A percentile compares a stretch with the other conserved stretches of the same genome.
Conservation (phyloP, 306 rosid species). For the Cicer chorassanicum region DNA sequence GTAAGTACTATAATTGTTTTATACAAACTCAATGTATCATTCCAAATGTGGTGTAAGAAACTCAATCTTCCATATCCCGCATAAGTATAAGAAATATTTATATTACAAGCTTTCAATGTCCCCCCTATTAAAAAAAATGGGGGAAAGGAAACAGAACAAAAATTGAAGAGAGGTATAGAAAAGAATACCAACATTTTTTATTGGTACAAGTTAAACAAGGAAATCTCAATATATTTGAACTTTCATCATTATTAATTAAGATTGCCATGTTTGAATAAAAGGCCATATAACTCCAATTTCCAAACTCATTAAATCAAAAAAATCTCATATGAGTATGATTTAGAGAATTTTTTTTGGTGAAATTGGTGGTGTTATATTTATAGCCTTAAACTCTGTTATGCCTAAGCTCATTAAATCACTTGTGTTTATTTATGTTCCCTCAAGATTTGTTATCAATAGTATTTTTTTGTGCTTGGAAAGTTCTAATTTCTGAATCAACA, state of each 20-base stretch:
- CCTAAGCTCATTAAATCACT: slow-evolving; percentile 16
- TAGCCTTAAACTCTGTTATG: slow-evolving; percentile 29
- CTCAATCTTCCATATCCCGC: slow-evolving; percentile 34
- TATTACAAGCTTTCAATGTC: slow-evolving; percentile 49
- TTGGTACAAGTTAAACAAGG: slow-evolving; percentile 43
- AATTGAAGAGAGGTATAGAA: slow-evolving; percentile 26
- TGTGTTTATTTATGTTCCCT: slow-evolving; percentile 24
- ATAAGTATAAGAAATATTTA: slow-evolving; percentile 38
- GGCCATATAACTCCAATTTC: not conserved
- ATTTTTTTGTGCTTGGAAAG: slow-evolving; percentile 38
- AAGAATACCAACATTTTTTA: slow-evolving; percentile 13
- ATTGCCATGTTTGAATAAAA: slow-evolving; percentile 17
- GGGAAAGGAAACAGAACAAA: slow-evolving; percentile 42
- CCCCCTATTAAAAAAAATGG: slow-evolving; percentile 40
- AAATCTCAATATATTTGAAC: slow-evolving; percentile 28
- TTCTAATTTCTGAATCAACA: slow-evolving; percentile 57
- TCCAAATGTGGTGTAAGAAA: slow-evolving; percentile 8
- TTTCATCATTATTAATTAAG: slow-evolving; percentile 1
- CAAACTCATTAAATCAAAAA: slow-evolving; percentile 3
- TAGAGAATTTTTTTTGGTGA: not conserved
- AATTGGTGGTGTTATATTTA: not conserved
- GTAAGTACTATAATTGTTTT: not conserved
- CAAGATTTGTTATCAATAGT: slow-evolving; percentile 28
- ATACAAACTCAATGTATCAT: not conserved
- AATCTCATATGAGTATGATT: not conserved